Evolutionary conservation across 345 rosid genomes (phyloP).

Genomic region (Raphanus raphanistrum): DNA sequence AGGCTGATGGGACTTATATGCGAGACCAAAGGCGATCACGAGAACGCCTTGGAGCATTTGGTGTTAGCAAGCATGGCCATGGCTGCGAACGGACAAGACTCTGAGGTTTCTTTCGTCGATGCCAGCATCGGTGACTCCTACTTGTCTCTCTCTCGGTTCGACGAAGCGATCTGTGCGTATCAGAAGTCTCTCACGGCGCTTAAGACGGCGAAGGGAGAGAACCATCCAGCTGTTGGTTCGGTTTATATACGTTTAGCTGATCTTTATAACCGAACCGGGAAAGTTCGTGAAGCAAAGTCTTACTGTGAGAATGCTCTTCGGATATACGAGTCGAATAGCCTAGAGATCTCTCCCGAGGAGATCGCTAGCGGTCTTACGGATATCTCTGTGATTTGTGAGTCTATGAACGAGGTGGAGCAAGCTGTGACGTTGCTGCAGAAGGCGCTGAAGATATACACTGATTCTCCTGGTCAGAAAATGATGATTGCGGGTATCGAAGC

Average conservation of each 20-base stretch:
- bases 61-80: slow-evolving; percentile 92
- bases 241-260: slow-evolving; percentile 89
- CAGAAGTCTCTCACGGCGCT: slow-evolving; percentile 83
- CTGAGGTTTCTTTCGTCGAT: slow-evolving; percentile 81
- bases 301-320: slow-evolving; percentile 83
- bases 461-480: slow-evolving; percentile 75
- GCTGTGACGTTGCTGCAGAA: slow-evolving; percentile 73
- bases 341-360: slow-evolving; percentile 68
- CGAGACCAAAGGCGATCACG: slow-evolving; percentile 82
- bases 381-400: slow-evolving; percentile 78
- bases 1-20: slow-evolving; percentile 94
- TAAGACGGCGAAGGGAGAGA: slow-evolving; percentile 81
- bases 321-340: slow-evolving; percentile 67
- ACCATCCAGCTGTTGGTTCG: slow-evolving; percentile 77
- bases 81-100: slow-evolving; percentile 80
- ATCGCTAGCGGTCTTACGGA: slow-evolving; percentile 87
- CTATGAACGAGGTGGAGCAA: slow-evolving; percentile 79
- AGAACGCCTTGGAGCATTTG: slow-evolving; percentile 84
- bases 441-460: slow-evolving; percentile 65
- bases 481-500: slow-evolving; percentile 88
- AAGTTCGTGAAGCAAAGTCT: slow-evolving; percentile 74
- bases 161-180: slow-evolving; percentile 82
- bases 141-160: slow-evolving; percentile 74
- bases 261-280: slow-evolving; percentile 75
- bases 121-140: slow-evolving; percentile 91